Percentiles rank a stretch among this genome's conserved stretches.
Conservation (phyloP, 2,329 filamentous ascomycete species). For the Beauveria medogensis region DNA sequence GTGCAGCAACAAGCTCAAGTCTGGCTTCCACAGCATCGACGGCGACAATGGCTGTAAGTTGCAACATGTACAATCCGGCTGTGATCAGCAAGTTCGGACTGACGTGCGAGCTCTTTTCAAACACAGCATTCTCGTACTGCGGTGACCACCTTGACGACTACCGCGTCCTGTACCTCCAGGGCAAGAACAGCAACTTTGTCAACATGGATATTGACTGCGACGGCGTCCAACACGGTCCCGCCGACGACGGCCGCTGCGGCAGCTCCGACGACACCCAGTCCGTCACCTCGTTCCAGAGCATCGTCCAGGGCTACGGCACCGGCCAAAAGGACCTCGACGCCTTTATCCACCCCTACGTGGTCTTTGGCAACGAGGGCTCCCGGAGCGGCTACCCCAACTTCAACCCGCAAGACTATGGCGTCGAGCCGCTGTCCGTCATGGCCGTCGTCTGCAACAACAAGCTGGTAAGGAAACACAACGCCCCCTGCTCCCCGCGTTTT, state of each 20-base stretch:
- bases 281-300: slow-evolving; percentile 38
- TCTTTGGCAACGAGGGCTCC: slow-evolving; percentile 35
- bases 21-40: slow-evolving; percentile 32
- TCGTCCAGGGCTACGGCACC: slow-evolving; percentile 28
- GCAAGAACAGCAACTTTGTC: slow-evolving; percentile 31
- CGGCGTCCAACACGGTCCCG: slow-evolving; percentile 33
- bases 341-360: slow-evolving; percentile 39
- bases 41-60: slow-evolving; percentile 28
- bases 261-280: slow-evolving; percentile 35
- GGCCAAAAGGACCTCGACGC: slow-evolving; percentile 31
- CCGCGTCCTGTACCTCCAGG: slow-evolving; percentile 41
- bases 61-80: no score
- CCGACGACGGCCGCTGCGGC: slow-evolving; percentile 37
- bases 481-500: not conserved
- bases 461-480: slow-evolving; percentile 17
- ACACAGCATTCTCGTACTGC: slow-evolving; percentile 29
- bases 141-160: slow-evolving; percentile 33
- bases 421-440: slow-evolving; percentile 40
- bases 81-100: no score
- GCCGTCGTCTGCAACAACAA: slow-evolving; percentile 40
- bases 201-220: slow-evolving; percentile 56
- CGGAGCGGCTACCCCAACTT: slow-evolving; percentile 24
- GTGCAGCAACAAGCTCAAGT: slow-evolving; percentile 30
- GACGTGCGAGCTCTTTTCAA: not conserved
- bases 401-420: slow-evolving; percentile 26